Conservation (phyloP, 345 rosid genomes). For the Punica granatum region DNA sequence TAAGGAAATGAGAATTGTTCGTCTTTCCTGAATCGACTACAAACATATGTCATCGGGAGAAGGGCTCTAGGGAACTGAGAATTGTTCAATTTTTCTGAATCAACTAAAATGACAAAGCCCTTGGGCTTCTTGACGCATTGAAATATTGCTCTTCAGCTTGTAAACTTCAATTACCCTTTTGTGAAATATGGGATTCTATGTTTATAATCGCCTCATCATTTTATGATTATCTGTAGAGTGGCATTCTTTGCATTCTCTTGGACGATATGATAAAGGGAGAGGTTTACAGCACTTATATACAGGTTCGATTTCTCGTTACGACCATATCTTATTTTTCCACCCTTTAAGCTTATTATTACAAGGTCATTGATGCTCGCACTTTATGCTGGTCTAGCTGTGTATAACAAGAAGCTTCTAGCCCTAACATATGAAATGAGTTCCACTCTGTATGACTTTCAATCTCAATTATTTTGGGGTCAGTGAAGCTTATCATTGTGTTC, state of each 20-base stretch:
- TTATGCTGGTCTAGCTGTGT: not conserved
- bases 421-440: not conserved
- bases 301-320: constrained; percentile 29
- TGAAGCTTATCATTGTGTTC: not conserved
- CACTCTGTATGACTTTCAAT: not conserved
- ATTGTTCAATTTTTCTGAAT: too few relatives aligned
- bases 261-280: constrained; percentile 52
- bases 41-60: too few relatives aligned
- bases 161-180: not conserved
- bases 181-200: not conserved
- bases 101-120: not conserved
- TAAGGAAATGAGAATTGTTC: too few relatives aligned
- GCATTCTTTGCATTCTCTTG: constrained; percentile 50
- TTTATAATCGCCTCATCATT: constrained; percentile 3
- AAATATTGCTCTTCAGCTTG: not conserved
- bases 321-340: not conserved
- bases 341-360: not conserved
- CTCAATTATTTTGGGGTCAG: not conserved
- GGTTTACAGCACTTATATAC: constrained; percentile 61
- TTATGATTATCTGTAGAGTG: constrained; percentile 29
- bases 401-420: too few relatives aligned
- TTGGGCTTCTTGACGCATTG: not conserved
- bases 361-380: not conserved
- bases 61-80: too few relatives aligned
- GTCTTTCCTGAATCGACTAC: too few relatives aligned